Percentiles rank a stretch among this genome's conserved stretches.
Conservation (phyloP, 164 flowering plant genomes). For the Liriodendron chinense region DNA sequence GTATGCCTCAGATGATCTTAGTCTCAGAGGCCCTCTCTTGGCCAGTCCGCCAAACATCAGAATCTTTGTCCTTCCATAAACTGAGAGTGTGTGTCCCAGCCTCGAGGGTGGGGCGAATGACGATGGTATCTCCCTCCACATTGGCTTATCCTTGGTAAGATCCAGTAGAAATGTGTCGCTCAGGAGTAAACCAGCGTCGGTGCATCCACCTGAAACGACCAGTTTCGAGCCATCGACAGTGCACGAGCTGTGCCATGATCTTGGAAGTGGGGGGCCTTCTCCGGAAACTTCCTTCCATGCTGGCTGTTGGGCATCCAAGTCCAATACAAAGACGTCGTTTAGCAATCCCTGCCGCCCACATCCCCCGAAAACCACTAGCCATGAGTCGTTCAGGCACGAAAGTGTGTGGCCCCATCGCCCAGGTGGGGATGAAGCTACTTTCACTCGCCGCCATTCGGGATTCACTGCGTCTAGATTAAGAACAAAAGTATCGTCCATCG, state of each 20-base stretch:
- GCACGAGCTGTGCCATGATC: slow-evolving; percentile 96
- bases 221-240: slow-evolving; percentile 75
- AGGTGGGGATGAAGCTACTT: slow-evolving; percentile 75
- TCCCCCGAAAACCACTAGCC: slow-evolving; percentile 85
- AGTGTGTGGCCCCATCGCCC: slow-evolving; percentile 96
- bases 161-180: slow-evolving; percentile 71
- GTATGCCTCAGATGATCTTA: slow-evolving; percentile 78
- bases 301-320: slow-evolving; percentile 82
- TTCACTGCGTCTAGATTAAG: slow-evolving; percentile 66
- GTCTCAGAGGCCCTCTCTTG: slow-evolving; percentile 66
- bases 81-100: slow-evolving; percentile 82
- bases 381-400: slow-evolving; percentile 71
- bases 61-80: slow-evolving; percentile 66
- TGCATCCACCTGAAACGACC: slow-evolving; percentile 87
- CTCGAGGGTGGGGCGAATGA: slow-evolving; percentile 77
- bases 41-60: slow-evolving; percentile 91
- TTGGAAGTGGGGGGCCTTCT: slow-evolving; percentile 68
- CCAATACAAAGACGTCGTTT: slow-evolving; percentile 82
- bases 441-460: slow-evolving; percentile 73
- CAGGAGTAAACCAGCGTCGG: slow-evolving; percentile 80
- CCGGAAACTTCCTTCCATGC: slow-evolving; percentile 79
- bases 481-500: slow-evolving; percentile 91
- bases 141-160: slow-evolving; percentile 64
- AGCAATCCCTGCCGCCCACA: slow-evolving; percentile 80
- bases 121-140: slow-evolving; percentile 74